These are phyloP conservation scores for Rhododendron griersonianum DNA, from an alignment of 148 eudicot genomes.

Conservation along the genomic window DNA sequence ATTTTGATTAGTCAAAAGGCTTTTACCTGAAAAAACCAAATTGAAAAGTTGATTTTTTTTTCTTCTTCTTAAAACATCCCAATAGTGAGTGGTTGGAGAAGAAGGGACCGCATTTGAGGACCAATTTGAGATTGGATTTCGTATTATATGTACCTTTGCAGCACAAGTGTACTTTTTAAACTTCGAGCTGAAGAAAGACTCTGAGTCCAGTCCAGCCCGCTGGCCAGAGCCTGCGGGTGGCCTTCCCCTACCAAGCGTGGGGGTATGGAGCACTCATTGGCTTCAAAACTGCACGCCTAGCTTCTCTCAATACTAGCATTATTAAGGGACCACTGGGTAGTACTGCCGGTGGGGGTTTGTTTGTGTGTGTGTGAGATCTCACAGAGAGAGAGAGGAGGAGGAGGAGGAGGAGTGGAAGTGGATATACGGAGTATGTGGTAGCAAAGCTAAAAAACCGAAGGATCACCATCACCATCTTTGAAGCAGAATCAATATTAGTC, in stretches of 20 bases:
- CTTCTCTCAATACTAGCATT: not conserved
- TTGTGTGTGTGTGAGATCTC: no score
- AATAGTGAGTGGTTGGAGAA: no score
- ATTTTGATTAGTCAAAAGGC: no score
- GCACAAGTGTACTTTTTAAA: not conserved
- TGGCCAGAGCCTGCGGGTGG: not conserved
- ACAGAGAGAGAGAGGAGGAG: no score
- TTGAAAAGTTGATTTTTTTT: no score
- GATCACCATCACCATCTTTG: not conserved
- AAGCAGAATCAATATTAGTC: not conserved
- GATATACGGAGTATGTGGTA: no score
- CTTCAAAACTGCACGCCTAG: not conserved
- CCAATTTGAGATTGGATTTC: no score
- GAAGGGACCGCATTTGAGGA: no score
- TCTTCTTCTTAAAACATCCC: no score
- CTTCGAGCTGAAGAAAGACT: not conserved
- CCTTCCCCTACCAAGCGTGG: not conserved
- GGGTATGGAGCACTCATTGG: not conserved
- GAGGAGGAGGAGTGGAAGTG: no score
- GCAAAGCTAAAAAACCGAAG: no score
- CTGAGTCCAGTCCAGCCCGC: not conserved
- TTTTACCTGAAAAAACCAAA: no score
- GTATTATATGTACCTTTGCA: not conserved
- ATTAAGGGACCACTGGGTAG: not conserved
- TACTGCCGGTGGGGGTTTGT: not conserved